Percentiles rank a stretch among this genome's conserved stretches.
phyloP scores from a whole-genome alignment of 257 asterid species.

The Capsicum baccatum region DNA sequence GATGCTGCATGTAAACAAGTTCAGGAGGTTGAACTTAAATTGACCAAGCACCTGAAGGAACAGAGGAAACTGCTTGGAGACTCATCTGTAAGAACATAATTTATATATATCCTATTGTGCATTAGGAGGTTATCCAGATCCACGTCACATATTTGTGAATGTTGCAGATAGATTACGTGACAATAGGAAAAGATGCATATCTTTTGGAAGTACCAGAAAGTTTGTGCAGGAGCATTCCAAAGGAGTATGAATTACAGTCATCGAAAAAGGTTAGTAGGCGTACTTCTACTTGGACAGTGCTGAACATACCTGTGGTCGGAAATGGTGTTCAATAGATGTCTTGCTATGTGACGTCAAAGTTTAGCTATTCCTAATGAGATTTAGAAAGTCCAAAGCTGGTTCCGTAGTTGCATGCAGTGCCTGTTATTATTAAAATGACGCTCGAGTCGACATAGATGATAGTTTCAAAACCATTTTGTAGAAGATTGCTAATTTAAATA shows the following conservation, averaged over 20 bases:
- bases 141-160: constrained; percentile 17
- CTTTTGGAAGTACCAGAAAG: constrained; percentile 95
- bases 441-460: not conserved
- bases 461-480: not conserved
- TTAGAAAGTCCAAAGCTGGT: constrained; percentile 22
- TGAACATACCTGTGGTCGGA: not conserved
- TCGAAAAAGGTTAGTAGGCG: constrained; percentile 73
- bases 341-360: not conserved
- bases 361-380: constrained; percentile 22
- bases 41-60: constrained; percentile 80
- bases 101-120: not conserved
- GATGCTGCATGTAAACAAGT: constrained; percentile 80
- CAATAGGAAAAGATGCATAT: constrained; percentile 84
- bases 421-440: not conserved
- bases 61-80: constrained; percentile 77
- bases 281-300: constrained; percentile 7
- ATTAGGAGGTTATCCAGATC: constrained; percentile 3
- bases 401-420: not conserved
- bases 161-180: constrained; percentile 73
- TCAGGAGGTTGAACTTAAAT: constrained; percentile 65
- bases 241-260: constrained; percentile 82
- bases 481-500: not conserved
- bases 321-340: constrained; percentile 2
- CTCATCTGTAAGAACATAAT: constrained; percentile 67
- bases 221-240: constrained; percentile 65